These are phyloP conservation scores for Dipteronia sinensis DNA, from an alignment of 345 rosid species.

Conservation along the genomic window DNA sequence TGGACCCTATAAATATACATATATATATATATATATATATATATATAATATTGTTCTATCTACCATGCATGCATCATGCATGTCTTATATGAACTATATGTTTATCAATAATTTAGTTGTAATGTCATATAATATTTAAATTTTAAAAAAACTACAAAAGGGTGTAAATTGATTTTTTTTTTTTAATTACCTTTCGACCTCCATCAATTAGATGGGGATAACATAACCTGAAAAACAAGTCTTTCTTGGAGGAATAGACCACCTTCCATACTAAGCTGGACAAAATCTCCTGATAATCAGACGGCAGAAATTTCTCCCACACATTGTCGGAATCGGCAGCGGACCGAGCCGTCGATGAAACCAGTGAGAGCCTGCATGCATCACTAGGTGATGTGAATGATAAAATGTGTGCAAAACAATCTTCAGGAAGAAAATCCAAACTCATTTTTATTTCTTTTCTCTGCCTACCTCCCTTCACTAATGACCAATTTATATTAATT, in stretches of 20 bases:
- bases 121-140: too few species aligned
- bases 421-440: slow-evolving; percentile 33
- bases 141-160: too few species aligned
- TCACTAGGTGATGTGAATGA: slow-evolving; percentile 39
- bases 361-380: slow-evolving; percentile 32
- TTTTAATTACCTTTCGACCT: slow-evolving; percentile 38
- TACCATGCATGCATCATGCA: not conserved
- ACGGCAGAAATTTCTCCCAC: slow-evolving; percentile 40
- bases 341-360: slow-evolving; percentile 24
- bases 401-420: slow-evolving; percentile 32
- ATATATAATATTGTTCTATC: not conserved
- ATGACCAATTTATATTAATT: too few species aligned
- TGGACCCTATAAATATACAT: too few species aligned
- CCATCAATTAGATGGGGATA: slow-evolving; percentile 33
- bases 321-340: slow-evolving; percentile 33
- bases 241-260: slow-evolving; percentile 30
- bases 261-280: slow-evolving; percentile 12
- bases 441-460: slow-evolving; percentile 1
- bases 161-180: not conserved
- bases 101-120: too few species aligned
- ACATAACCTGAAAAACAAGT: slow-evolving; percentile 37
- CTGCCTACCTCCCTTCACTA: too few species aligned
- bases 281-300: slow-evolving; percentile 24
- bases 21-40: too few species aligned
- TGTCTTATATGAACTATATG: too few species aligned